Evolutionary conservation across 306 rosid species (phyloP).

Genomic region (Quercus berberidifolia): DNA sequence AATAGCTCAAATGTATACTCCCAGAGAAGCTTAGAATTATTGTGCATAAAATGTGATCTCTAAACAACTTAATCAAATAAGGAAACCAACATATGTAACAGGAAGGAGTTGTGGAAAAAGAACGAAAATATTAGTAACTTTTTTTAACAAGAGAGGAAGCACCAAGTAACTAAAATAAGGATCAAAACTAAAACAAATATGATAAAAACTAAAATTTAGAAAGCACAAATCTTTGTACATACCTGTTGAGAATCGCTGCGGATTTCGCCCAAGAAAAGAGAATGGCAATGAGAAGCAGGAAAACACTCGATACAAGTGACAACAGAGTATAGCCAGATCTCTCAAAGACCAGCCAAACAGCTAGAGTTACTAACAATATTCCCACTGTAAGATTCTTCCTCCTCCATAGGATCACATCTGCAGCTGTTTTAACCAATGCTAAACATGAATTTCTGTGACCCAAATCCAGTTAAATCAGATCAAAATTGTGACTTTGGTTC

Average conservation of each 20-base stretch:
- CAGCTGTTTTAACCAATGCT: constrained; percentile 48
- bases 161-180: constrained; percentile 8
- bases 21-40: not conserved
- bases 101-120: not conserved
- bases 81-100: not conserved
- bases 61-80: not conserved
- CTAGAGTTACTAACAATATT: constrained; percentile 57
- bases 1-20: not conserved
- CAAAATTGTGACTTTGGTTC: not conserved
- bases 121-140: not conserved
- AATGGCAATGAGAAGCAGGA: constrained; percentile 79
- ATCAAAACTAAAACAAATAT: not conserved
- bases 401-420: constrained; percentile 92
- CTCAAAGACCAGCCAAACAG: constrained; percentile 89
- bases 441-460: constrained; percentile 10
- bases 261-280: constrained; percentile 97
- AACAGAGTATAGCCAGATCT: constrained; percentile 87
- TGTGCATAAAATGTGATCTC: not conserved
- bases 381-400: constrained; percentile 60
- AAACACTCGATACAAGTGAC: constrained; percentile 82
- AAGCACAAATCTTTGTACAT: not conserved
- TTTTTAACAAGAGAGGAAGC: not conserved
- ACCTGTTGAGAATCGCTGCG: constrained; percentile 94
- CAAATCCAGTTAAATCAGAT: constrained; percentile 1
- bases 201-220: constrained; percentile 18